phyloP scores from a whole-genome alignment of 768 basidiomycete species.

The Leccinellum rugosiceps region DNA sequence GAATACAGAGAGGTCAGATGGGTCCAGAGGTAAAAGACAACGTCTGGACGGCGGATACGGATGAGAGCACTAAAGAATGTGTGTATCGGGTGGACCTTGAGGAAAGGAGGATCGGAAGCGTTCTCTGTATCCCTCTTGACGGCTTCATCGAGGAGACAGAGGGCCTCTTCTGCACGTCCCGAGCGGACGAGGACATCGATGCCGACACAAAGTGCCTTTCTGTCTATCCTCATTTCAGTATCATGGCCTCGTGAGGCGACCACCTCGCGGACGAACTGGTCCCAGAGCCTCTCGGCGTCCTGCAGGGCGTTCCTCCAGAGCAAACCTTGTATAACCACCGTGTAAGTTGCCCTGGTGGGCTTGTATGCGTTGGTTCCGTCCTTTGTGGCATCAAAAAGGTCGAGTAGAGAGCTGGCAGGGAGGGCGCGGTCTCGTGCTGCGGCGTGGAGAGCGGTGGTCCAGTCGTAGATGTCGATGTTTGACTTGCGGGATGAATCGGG shows the following conservation, averaged over 20 bases:
- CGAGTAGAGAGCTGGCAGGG: constrained; percentile 33
- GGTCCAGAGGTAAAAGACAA: constrained; percentile 68
- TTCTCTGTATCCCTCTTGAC: constrained; percentile 22
- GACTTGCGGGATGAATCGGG: constrained; percentile 17
- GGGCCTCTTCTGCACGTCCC: constrained; percentile 44
- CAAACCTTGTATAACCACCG: constrained; percentile 53
- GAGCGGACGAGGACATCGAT: constrained; percentile 46
- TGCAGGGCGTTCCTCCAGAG: constrained; percentile 39
- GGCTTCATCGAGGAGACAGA: constrained; percentile 47
- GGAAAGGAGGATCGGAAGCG: constrained; percentile 4
- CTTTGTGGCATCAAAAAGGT: constrained; percentile 35
- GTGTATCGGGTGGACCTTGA: constrained; percentile 35
- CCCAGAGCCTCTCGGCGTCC: constrained; percentile 45
- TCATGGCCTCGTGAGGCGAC: constrained; percentile 2
- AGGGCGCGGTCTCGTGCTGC: constrained; percentile 38
- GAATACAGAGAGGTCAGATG: constrained; percentile 57
- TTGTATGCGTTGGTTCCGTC: constrained; percentile 28
- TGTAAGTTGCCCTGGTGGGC: constrained; percentile 48
- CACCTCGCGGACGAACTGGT: constrained; percentile 30
- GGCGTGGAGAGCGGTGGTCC: constrained; percentile 46
- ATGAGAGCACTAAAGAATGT: constrained; percentile 48
- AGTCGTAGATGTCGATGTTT: constrained; percentile 42
- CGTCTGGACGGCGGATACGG: constrained; percentile 54
- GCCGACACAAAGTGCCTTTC: constrained; percentile 47
- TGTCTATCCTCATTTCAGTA: constrained; percentile 36